Base-by-base conservation (phyloP, 2,329 filamentous ascomycete species). In the Colletotrichum australisinense region DNA sequence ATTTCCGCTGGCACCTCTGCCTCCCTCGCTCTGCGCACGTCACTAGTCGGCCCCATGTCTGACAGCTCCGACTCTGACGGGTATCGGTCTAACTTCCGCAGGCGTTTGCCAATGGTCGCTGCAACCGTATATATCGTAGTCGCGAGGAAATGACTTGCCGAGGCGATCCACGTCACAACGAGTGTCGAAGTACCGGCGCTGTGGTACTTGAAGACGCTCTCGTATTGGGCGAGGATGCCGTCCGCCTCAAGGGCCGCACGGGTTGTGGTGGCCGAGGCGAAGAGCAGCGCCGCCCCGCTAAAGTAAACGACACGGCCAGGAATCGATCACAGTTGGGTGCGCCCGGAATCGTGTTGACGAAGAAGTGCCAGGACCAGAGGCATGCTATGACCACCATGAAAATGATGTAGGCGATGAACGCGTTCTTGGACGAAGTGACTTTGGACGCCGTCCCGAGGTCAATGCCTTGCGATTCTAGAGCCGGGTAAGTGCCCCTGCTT, bases 151-250 rank as follows among this genome's bases (percentile, higher is more conserved):
- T 72, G 69, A 22, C 57, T 58, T n/a, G 42, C 30, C 24, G 63
- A 63, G 32, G 65, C 69, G 53, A 58, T 52, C 69, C 69, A 72
- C 4, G 65, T 63, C 28, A 72, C n/a, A 5, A 30, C 53, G 58
- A 38, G 22, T 19, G 58, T 69, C 1, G 69, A 63, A 4, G 16
- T 30, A 11, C 69, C 69, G 19, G 49, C 5, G 1, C 57, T 28
- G 32, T 72, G 69, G 30, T 72, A 69, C 3, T 28, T 22, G 58
- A 72, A 72, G 16, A 59, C 58, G 19, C 32, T n/a, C 24, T 53
- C 30, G 4, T 52, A 42, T 4, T 69, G 9, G 11, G 14, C 11
- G 38, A 72, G 38, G 9, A 55, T 8, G 11, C 19, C 30, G 8
- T 63, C 32, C 6, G 65, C 69, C 53, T 63, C 63, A 58, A 26